Evolutionary conservation across 148 eudicot species (phyloP).

Genomic region (Silene conica): DNA sequence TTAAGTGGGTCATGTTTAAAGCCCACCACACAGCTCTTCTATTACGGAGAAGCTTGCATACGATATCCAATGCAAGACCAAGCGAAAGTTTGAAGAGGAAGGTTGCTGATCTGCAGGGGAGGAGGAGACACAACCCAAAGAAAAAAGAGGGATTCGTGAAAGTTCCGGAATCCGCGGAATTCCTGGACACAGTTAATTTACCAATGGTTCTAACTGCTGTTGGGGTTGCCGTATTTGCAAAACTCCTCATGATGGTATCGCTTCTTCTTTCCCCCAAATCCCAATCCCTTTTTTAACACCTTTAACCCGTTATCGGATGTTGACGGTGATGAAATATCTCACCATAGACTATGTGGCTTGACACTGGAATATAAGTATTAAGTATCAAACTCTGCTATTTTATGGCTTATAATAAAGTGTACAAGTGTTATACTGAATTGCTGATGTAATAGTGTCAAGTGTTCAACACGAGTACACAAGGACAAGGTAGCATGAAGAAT

Average conservation of each 20-base stretch:
- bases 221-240: constrained; percentile 78
- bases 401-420: neutral
- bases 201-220: constrained; percentile 75
- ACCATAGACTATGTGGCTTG: neutral
- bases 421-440: neutral
- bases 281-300: neutral
- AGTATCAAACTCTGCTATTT: neutral
- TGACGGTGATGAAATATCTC: neutral
- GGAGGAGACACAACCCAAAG: constrained; percentile 43
- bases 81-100: constrained; percentile 65
- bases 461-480: neutral
- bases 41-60: constrained; percentile 48
- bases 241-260: constrained; percentile 81
- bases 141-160: constrained; percentile 63
- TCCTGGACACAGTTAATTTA: constrained; percentile 70
- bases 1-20: constrained; percentile 33
- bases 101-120: constrained; percentile 50
- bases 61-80: constrained; percentile 40
- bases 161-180: constrained; percentile 63
- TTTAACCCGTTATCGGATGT: neutral
- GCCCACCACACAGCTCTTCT: constrained; percentile 26
- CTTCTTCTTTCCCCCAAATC: neutral
- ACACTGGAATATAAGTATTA: neutral
- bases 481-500: neutral
- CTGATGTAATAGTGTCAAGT: neutral